Percentiles rank a stretch among this genome's conserved stretches.
Conservation (phyloP, 345 rosid genomes). For the Euclidium syriacum region DNA sequence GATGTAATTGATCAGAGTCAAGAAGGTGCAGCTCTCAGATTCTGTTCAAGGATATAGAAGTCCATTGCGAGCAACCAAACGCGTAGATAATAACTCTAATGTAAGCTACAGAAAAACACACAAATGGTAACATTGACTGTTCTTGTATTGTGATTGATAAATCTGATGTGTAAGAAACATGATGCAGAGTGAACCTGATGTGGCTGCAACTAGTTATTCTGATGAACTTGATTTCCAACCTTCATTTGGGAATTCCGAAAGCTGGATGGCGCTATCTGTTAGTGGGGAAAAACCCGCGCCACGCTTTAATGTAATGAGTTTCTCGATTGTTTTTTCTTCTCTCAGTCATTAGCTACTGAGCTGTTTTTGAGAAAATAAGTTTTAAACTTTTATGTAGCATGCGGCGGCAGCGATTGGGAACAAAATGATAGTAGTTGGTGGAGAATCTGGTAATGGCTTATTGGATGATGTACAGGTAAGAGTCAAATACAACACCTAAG, state of each 20-base stretch:
- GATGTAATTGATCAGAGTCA: conserved; percentile 45
- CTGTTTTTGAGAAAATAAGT: neutral
- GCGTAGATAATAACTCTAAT: conserved; percentile 40
- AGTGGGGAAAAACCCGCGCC: conserved; percentile 77
- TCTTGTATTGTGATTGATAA: neutral
- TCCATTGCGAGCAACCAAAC: conserved; percentile 68
- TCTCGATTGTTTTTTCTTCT: neutral
- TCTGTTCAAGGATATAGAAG: conserved; percentile 62
- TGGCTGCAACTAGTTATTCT: conserved; percentile 39
- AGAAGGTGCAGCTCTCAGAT: conserved; percentile 96
- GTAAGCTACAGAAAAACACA: conserved; percentile 33
- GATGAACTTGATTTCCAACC: conserved; percentile 51
- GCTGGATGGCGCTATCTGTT: conserved; percentile 76
- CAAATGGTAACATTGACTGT: neutral
- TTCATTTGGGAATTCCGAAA: conserved; percentile 56
- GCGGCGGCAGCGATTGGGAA: conserved; percentile 85
- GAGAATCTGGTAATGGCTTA: conserved; percentile 77
- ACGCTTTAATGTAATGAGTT: conserved; percentile 62
- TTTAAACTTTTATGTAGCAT: conserved; percentile 46
- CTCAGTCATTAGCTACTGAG: neutral
- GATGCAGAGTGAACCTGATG: conserved; percentile 47
- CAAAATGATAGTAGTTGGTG: conserved; percentile 96
- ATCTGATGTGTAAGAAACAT: conserved; percentile 8
- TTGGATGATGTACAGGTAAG: conserved; percentile 95
- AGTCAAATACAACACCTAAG: neutral